These are phyloP conservation scores for Forsythia suspensa DNA, from an alignment of 257 asterid species.

Conservation along the genomic window DNA sequence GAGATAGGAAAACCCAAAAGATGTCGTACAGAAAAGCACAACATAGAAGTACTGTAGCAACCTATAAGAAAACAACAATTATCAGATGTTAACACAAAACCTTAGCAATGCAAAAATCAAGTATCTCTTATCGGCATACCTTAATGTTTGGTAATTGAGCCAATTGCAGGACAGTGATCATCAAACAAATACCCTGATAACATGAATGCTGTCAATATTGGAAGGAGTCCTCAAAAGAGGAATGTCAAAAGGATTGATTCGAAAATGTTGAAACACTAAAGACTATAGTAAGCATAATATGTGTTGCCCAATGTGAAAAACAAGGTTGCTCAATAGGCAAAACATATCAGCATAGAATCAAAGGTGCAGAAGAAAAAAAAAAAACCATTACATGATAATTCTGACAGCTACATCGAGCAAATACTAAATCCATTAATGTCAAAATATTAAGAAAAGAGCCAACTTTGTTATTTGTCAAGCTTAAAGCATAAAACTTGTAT, in stretches of 20 bases:
- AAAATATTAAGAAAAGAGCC: not conserved
- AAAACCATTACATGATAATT: not conserved
- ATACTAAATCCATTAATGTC: not conserved
- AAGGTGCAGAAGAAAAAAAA: not conserved
- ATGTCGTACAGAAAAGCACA: slow-evolving; percentile 93
- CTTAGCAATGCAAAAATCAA: slow-evolving; percentile 1
- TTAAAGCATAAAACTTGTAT: not conserved
- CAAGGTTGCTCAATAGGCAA: not conserved
- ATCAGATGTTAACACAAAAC: slow-evolving; percentile 15
- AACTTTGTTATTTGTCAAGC: not conserved
- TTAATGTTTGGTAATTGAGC: slow-evolving; percentile 95
- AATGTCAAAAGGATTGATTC: slow-evolving; percentile 1
- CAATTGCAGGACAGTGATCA: slow-evolving; percentile 88
- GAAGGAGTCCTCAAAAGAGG: slow-evolving; percentile 22
- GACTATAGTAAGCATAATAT: not conserved
- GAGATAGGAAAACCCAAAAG: slow-evolving; percentile 98
- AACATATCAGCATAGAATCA: not conserved
- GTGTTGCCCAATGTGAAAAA: not conserved
- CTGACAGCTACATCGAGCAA: not conserved
- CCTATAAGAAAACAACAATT: slow-evolving; percentile 44
- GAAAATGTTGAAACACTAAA: not conserved
- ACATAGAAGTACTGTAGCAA: slow-evolving; percentile 89
- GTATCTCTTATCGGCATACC: slow-evolving; percentile 41
- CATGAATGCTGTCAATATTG: not conserved
- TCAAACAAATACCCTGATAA: slow-evolving; percentile 92